phyloP scores from a whole-genome alignment of 1,284 basidiomycete species.

The Meripilus lineatus region DNA sequence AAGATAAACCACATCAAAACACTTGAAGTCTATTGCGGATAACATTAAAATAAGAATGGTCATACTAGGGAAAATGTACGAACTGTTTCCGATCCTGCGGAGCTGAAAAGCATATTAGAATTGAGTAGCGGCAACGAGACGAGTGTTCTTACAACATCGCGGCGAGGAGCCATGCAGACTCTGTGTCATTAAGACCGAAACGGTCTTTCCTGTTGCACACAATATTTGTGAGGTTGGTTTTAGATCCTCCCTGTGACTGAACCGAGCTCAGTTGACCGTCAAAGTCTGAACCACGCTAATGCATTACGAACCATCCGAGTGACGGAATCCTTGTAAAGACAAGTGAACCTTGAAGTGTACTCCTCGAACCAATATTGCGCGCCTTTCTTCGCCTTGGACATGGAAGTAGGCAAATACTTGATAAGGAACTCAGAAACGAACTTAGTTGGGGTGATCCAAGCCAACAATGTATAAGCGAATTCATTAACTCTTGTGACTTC shows the following conservation, averaged over 20 bases:
- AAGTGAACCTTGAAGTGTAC: constrained; percentile 4
- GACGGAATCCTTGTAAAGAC: background rate
- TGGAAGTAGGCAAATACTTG: background rate
- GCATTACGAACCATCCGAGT: background rate
- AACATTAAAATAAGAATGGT: background rate
- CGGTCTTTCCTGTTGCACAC: background rate
- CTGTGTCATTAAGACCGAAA: constrained; percentile 2
- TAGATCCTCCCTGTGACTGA: background rate
- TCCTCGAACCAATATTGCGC: constrained; percentile 12
- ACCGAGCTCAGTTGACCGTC: background rate
- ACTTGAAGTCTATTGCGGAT: background rate
- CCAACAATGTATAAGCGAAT: background rate
- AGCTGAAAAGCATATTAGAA: background rate
- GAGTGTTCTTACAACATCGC: constrained; percentile 13
- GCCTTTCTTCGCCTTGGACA: constrained; percentile 18
- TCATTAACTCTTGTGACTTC: background rate
- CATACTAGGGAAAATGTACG: background rate
- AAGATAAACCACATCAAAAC: constrained; percentile 21
- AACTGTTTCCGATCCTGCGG: constrained; percentile 3
- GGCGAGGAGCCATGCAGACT: constrained; percentile 5
- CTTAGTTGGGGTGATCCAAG: background rate
- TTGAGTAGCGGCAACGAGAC: background rate
- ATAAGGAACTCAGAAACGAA: background rate
- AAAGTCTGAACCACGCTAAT: background rate
- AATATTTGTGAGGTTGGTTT: background rate